Percentiles rank a stretch among this genome's conserved stretches.
These are phyloP conservation scores for Hirsutella rhossiliensis DNA, from an alignment of 2,329 filamentous ascomycete species.

Conservation along the genomic window DNA sequence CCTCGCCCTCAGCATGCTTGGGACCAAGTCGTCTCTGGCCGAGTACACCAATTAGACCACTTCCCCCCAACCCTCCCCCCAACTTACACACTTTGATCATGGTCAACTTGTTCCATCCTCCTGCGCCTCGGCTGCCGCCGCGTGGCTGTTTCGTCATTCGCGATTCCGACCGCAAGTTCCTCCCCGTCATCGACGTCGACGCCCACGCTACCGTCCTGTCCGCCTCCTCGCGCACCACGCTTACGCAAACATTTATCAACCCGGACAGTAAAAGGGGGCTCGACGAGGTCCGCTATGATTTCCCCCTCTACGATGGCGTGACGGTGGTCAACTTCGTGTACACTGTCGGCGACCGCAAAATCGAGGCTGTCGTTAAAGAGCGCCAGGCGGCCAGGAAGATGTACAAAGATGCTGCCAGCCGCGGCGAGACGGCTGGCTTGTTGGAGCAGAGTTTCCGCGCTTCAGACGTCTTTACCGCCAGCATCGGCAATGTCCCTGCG, in stretches of 20 bases:
- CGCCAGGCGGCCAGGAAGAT: constrained; percentile 46
- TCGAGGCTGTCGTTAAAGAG: constrained; percentile 56
- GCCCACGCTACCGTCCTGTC: constrained; percentile 50
- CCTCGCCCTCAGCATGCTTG: no score
- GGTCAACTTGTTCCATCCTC: no score
- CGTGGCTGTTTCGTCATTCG: constrained; percentile 24
- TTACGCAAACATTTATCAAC: constrained; percentile 51
- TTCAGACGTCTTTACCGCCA: constrained; percentile 56
- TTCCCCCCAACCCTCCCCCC: no score
- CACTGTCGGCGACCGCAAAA: constrained; percentile 44
- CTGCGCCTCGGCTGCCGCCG: not conserved
- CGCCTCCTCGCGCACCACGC: constrained; percentile 32
- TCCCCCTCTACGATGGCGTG: constrained; percentile 62
- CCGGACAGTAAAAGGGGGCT: constrained; percentile 21
- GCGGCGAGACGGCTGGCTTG: constrained; percentile 51
- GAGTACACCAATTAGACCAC: no score
- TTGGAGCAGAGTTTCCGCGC: constrained; percentile 48
- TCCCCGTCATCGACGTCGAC: constrained; percentile 46
- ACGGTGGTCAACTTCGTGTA: constrained; percentile 58
- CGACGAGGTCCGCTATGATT: constrained; percentile 48
- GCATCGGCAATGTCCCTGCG: constrained; percentile 54
- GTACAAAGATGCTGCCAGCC: constrained; percentile 45
- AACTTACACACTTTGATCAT: no score
- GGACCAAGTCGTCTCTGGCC: no score
- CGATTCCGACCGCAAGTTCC: constrained; percentile 22